Conservation (phyloP, 2,329 filamentous ascomycete genomes). For the Trichoderma gracile region DNA sequence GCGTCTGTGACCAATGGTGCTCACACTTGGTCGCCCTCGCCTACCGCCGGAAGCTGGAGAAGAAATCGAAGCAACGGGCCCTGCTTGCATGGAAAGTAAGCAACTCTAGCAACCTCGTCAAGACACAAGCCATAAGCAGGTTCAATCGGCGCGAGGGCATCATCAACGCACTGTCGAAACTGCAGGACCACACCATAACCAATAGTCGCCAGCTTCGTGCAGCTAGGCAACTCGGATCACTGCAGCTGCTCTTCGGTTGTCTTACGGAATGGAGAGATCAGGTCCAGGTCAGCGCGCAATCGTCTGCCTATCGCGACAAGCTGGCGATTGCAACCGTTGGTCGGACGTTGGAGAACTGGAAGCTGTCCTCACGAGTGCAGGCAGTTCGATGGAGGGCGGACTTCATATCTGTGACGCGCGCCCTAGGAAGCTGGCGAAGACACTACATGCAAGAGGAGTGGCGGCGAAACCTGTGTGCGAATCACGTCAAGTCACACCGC, state of each 20-base stretch:
- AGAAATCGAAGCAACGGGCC: conserved; percentile 28
- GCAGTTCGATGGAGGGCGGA: conserved; percentile 40
- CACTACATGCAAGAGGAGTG: conserved; percentile 30
- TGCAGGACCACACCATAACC: conserved; percentile 29
- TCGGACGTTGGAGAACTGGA: conserved; percentile 37
- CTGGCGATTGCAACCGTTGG: conserved; percentile 29
- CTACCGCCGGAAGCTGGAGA: conserved; percentile 29
- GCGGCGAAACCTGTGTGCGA: conserved; percentile 26
- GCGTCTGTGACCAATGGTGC: conserved; percentile 35
- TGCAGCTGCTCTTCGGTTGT: conserved; percentile 31
- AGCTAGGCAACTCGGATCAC: conserved; percentile 26
- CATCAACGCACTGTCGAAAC: conserved; percentile 29
- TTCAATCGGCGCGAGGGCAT: conserved; percentile 28
- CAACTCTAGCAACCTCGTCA: conserved; percentile 25
- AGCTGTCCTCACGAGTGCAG: conserved; percentile 37
- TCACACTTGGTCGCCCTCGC: conserved; percentile 32
- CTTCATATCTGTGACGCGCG: conserved; percentile 34
- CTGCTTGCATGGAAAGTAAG: conserved; percentile 33
- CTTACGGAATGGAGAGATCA: conserved; percentile 39
- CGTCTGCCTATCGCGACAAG: conserved; percentile 31
- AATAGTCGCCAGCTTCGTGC: conserved; percentile 17
- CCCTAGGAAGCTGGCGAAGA: conserved; percentile 37
- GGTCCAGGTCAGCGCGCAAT: conserved; percentile 33
- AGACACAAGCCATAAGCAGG: conserved; percentile 28
- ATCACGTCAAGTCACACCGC: conserved; percentile 24